Base-by-base conservation (phyloP, 768 basidiomycete genomes). In the Kwoniella heveanensis region DNA sequence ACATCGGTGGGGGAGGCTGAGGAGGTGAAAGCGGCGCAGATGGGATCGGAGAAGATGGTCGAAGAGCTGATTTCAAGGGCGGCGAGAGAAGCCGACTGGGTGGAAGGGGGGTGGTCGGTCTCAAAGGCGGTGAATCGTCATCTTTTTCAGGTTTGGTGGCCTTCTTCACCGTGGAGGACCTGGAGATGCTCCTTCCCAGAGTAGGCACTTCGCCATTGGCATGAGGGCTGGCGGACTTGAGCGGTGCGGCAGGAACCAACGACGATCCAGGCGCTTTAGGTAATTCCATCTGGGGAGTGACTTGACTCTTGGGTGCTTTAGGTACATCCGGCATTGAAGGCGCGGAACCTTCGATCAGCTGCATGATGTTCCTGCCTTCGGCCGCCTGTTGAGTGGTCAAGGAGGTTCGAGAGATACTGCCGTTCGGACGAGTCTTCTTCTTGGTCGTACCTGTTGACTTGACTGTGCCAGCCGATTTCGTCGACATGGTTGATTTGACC, bases 291-390 rank as follows among this genome's bases (percentile, higher is more conserved):
- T 70, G 66, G 12, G 79, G 79, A 7, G 66, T 73, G 17, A 78
- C 76, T 22, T 78, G 75, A 46, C 68, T 71, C 46, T 68, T 66
- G 15, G 79, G 79, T 1, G 79, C 79, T 53, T 78, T 80, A 15
- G 79, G 79, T 1, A 80, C 69, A 10, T 80, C 79, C 12, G 71
- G 72, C 77, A 80, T 75, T 5, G 79, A 76, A 15, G 63, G 25
- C 7, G 54, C 13, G 19, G 54, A 36, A 7, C 32, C 50, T 32
- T 74, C 69, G n/a, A 77, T 71, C 0, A 77, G 62, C 10, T 65
- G 63, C 76, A 77, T 77, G 65, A 77, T 74, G 57, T 60, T 74
- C 12, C 69, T 63, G 1, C 66, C 69, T 27, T 62, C 62, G 8
- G 65, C 68, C 26, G 72, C 74, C 39, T 65, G 72, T 24, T 54